phyloP scores from a whole-genome alignment of 2,329 filamentous ascomycete genomes.

The Ciborinia camelliae region DNA sequence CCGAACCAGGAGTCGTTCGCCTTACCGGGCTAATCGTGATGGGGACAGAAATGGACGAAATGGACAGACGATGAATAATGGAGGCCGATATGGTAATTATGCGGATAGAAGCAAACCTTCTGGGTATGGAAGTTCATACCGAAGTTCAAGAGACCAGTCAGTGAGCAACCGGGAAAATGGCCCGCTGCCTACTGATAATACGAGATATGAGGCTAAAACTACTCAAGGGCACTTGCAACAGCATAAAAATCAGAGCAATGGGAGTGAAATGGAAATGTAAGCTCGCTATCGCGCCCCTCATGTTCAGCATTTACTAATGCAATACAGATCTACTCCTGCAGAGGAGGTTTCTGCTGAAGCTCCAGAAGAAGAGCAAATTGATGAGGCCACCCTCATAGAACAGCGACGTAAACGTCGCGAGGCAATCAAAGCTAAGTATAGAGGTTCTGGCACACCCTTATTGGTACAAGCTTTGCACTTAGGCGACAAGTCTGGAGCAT shows the following conservation, averaged over 20 bases:
- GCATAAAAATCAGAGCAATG: constrained; percentile 43
- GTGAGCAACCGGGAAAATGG: constrained; percentile 61
- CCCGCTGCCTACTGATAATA: constrained; percentile 55
- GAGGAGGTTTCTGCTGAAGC: constrained; percentile 41
- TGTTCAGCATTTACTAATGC: constrained; percentile 23
- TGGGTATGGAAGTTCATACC: constrained; percentile 44
- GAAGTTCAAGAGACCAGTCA: constrained; percentile 54
- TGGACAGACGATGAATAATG: constrained; percentile 28
- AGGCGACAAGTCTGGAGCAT: constrained; percentile 36
- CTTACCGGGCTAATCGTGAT: constrained; percentile 41
- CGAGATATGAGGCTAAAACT: constrained; percentile 66
- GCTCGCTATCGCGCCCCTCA: not conserved
- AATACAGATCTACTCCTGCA: constrained; percentile 26
- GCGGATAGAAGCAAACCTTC: constrained; percentile 28
- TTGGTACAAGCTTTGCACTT: constrained; percentile 58
- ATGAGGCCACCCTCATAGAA: constrained; percentile 81
- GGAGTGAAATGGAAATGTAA: constrained; percentile 43
- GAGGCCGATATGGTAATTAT: constrained; percentile 23
- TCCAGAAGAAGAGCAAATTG: constrained; percentile 57
- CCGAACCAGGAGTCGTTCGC: constrained; percentile 51
- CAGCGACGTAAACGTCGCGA: constrained; percentile 80
- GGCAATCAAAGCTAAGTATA: constrained; percentile 80
- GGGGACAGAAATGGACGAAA: constrained; percentile 27
- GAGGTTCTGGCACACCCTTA: constrained; percentile 65
- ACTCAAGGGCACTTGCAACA: constrained; percentile 56